Percentiles rank a stretch among this genome's conserved stretches.
phyloP scores from a whole-genome alignment of 2,329 filamentous ascomycete genomes.

The Fusarium buxicola region DNA sequence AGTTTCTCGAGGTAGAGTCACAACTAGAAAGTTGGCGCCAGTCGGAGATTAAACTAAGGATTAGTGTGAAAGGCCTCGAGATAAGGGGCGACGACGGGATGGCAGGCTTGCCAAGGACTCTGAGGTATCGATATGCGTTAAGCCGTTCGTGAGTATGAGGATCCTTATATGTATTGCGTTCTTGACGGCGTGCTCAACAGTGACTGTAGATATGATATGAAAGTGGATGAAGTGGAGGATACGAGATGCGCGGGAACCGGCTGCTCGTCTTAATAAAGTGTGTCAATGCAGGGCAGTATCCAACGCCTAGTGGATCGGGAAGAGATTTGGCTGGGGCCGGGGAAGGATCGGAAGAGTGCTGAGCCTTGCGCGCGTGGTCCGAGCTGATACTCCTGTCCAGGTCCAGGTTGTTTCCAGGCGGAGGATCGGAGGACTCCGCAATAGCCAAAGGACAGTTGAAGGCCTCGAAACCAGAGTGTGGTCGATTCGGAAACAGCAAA shows the following conservation, averaged over 20 bases:
- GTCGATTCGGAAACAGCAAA: background rate
- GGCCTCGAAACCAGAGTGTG: background rate
- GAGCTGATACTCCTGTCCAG: slow-evolving; percentile 21
- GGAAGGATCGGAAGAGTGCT: slow-evolving; percentile 20
- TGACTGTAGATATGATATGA: slow-evolving; percentile 15
- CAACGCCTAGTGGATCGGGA: slow-evolving; percentile 37
- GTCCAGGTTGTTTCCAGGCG: slow-evolving; percentile 16
- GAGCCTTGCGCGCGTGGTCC: slow-evolving; percentile 17
- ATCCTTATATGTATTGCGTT: slow-evolving; percentile 1
- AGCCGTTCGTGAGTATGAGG: slow-evolving; percentile 4
- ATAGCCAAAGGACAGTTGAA: background rate
- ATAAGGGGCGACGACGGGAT: slow-evolving; percentile 15
- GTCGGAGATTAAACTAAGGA: slow-evolving; percentile 10
- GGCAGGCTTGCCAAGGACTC: slow-evolving; percentile 1
- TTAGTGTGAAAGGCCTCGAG: slow-evolving; percentile 16
- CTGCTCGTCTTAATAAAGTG: slow-evolving; percentile 30
- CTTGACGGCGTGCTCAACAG: slow-evolving; percentile 1
- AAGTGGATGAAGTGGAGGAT: slow-evolving; percentile 18
- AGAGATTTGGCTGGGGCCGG: slow-evolving; percentile 32
- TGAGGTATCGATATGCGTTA: slow-evolving; percentile 10
- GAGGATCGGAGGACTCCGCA: slow-evolving; percentile 14
- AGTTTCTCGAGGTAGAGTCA: slow-evolving; percentile 2
- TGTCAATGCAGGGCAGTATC: slow-evolving; percentile 31
- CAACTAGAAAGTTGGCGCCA: background rate
- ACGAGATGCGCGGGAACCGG: slow-evolving; percentile 25